These are phyloP conservation scores for Pseudoneurospora amorphoporcata DNA, from an alignment of 495 filamentous ascomycete species.

Conservation along the genomic window DNA sequence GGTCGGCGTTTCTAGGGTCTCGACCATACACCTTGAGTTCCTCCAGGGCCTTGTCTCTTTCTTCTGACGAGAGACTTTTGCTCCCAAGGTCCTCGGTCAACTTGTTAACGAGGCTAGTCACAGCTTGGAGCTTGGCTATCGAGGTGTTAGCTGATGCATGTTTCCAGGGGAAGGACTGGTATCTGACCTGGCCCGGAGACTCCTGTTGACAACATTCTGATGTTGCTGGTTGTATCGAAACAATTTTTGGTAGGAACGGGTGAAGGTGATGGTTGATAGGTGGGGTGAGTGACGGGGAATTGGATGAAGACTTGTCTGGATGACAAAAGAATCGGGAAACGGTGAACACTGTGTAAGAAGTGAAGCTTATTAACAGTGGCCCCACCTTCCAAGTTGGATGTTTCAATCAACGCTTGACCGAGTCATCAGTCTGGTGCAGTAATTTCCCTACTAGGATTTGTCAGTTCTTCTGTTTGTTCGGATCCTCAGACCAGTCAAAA, in stretches of 20 bases:
- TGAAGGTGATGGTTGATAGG: neutral
- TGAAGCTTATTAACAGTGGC: neutral
- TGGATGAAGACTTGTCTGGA: neutral
- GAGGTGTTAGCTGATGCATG: neutral
- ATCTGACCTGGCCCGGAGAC: neutral
- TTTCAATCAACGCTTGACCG: neutral
- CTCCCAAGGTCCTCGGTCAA: slow-evolving; percentile 49
- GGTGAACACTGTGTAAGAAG: neutral
- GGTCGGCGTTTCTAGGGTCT: slow-evolving; percentile 55
- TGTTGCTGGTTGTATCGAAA: neutral
- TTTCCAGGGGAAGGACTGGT: neutral
- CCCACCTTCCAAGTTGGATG: neutral
- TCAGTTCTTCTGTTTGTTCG: neutral
- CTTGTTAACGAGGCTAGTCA: slow-evolving; percentile 47
- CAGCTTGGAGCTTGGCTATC: slow-evolving; percentile 54
- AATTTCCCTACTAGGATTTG: neutral
- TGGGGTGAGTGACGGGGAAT: neutral
- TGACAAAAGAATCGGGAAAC: neutral
- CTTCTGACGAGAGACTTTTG: slow-evolving; percentile 47
- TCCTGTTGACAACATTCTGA: neutral
- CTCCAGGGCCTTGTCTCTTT: slow-evolving; percentile 52
- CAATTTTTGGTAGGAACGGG: no score
- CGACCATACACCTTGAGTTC: slow-evolving; percentile 73
- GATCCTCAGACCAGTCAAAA: neutral
- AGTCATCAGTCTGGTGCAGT: neutral